A percentile compares a stretch with the other conserved stretches of the same genome.
Conservation (phyloP, 2,329 filamentous ascomycete species). For the Balansia obtecta region DNA sequence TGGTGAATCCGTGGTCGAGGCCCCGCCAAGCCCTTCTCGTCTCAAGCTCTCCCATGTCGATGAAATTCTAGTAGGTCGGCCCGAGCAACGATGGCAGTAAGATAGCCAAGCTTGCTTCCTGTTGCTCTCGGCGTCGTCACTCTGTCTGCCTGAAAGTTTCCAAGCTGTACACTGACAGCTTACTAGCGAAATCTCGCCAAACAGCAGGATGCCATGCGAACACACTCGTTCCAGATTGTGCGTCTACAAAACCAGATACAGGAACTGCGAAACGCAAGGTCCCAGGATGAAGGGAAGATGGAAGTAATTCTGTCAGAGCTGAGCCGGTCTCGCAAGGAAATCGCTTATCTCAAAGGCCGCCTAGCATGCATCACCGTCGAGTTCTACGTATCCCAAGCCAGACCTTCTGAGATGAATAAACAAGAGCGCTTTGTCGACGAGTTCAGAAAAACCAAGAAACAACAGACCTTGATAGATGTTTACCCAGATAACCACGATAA, state of each 20-base stretch:
- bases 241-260: slow-evolving; percentile 7
- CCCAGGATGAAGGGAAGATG: background rate
- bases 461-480: background rate
- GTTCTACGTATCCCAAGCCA: background rate
- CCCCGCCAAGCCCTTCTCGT: background rate
- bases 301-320: background rate
- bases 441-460: background rate
- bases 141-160: background rate
- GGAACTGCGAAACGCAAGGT: background rate
- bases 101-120: background rate
- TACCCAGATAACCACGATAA: background rate
- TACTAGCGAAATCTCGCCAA: background rate
- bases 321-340: background rate
- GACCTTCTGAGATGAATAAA: no score
- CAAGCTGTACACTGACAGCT: background rate
- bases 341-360: slow-evolving; percentile 8
- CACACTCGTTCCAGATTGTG: slow-evolving; percentile 11
- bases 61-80: background rate
- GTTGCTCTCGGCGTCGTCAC: background rate
- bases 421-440: background rate
- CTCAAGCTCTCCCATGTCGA: background rate
- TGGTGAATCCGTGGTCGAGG: no score
- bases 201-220: background rate
- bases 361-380: slow-evolving; percentile 6
- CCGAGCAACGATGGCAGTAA: background rate